A percentile compares a stretch with the other conserved stretches of the same genome.
Evolutionary conservation across 1,139 yeast genomes (phyloP).

Genomic region (Insectozyma bohioensis): DNA sequence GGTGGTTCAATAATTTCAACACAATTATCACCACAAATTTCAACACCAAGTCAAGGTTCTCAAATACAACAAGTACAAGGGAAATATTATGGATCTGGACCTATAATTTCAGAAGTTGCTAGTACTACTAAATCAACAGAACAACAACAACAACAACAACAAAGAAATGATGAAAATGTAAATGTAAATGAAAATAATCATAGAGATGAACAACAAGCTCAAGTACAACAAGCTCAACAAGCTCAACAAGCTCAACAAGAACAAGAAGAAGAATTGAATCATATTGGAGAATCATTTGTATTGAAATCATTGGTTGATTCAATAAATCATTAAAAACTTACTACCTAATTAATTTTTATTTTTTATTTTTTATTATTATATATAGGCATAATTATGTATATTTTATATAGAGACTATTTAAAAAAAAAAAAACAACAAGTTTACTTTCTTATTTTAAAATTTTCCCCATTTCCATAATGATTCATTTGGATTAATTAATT

Average conservation of each 20-base stretch:
- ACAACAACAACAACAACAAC: too few relatives aligned
- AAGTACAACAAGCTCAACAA: constrained; percentile 4
- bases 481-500: constrained; percentile 55
- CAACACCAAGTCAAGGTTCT: too few relatives aligned
- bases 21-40: constrained; percentile 2
- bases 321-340: constrained; percentile 28
- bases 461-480: constrained; percentile 51
- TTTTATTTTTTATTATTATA: too few relatives aligned
- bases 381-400: neutral
- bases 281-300: constrained; percentile 35
- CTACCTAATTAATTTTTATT: too few relatives aligned
- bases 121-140: too few relatives aligned
- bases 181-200: constrained; percentile 3
- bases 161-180: constrained; percentile 5
- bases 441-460: constrained; percentile 7
- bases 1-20: neutral
- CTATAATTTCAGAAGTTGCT: too few relatives aligned
- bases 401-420: neutral
- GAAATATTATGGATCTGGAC: neutral
- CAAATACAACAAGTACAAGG: neutral
- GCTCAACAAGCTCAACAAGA: constrained; percentile 2
- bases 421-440: neutral
- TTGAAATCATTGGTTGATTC: constrained; percentile 46
- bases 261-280: constrained; percentile 5
- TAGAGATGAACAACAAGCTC: constrained; percentile 2